phyloP scores from a whole-genome alignment of 2,329 filamentous ascomycete genomes.

The Trichoderma harzianum region DNA sequence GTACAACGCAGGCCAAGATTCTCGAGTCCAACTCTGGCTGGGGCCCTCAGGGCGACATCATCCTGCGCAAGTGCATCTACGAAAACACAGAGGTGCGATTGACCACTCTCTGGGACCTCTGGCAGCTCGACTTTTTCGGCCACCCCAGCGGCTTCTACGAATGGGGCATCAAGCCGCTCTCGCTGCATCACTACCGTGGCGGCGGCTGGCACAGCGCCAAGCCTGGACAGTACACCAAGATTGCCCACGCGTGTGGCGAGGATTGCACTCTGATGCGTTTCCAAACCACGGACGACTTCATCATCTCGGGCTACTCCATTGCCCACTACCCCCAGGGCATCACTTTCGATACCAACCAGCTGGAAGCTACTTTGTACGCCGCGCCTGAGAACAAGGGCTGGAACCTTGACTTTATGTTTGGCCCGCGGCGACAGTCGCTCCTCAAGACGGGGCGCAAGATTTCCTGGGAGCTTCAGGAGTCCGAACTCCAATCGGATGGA shows the following conservation, averaged over 20 bases:
- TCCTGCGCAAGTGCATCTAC: constrained; percentile 62
- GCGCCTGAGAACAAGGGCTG: constrained; percentile 47
- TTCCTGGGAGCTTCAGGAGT: constrained; percentile 53
- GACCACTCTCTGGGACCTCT: constrained; percentile 54
- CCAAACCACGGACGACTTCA: constrained; percentile 50
- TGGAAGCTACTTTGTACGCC: constrained; percentile 52
- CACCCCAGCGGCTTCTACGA: constrained; percentile 64
- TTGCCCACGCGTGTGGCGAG: constrained; percentile 58
- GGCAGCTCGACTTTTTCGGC: constrained; percentile 58
- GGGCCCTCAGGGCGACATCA: constrained; percentile 59
- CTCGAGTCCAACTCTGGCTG: constrained; percentile 55
- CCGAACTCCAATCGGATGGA: constrained; percentile 45
- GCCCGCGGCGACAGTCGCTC: constrained; percentile 46
- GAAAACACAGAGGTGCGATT: constrained; percentile 58
- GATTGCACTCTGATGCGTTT: constrained; percentile 59
- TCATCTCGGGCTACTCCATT: constrained; percentile 59
- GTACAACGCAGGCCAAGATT: constrained; percentile 49
- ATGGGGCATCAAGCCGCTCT: constrained; percentile 56
- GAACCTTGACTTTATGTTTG: constrained; percentile 51
- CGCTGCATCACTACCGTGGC: constrained; percentile 63
- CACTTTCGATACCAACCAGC: constrained; percentile 47
- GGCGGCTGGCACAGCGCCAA: constrained; percentile 54
- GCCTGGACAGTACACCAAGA: constrained; percentile 54
- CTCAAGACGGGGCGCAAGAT: constrained; percentile 50
- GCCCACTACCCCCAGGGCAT: constrained; percentile 53